Evolutionary conservation across 345 rosid species (phyloP).

Genomic region (Ceriops decandra): DNA sequence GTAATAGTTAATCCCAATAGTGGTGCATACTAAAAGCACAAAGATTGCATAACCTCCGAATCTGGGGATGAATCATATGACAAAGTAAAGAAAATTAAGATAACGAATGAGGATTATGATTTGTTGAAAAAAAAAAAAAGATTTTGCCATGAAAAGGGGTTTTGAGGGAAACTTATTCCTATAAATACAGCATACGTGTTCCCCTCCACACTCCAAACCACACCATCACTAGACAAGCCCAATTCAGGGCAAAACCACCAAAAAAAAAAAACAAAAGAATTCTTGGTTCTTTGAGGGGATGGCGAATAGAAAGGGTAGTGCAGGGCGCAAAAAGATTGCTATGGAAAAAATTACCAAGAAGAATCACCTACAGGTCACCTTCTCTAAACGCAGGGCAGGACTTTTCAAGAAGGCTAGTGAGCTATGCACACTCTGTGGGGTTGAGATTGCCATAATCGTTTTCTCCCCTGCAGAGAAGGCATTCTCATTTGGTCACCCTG

Average conservation of each 20-base stretch:
- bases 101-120: background rate
- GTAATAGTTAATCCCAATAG: background rate
- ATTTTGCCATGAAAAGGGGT: background rate
- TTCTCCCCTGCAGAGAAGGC: constrained; percentile 49
- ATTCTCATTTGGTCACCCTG: constrained; percentile 60
- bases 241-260: background rate
- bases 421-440: constrained; percentile 47
- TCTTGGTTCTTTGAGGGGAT: background rate
- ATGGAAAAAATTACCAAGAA: constrained; percentile 32
- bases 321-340: constrained; percentile 12
- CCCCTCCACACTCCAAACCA: background rate
- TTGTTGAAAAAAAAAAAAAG: background rate
- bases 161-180: background rate
- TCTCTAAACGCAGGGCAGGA: constrained; percentile 52
- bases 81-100: background rate
- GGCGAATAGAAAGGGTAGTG: background rate
- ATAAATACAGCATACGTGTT: background rate
- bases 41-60: constrained; percentile 17
- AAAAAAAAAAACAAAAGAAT: background rate
- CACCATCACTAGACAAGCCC: background rate
- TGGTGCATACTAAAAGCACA: constrained; percentile 12
- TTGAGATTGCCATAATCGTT: constrained; percentile 35
- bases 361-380: constrained; percentile 45
- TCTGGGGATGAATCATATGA: background rate
- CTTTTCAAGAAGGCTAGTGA: constrained; percentile 59